These are phyloP conservation scores for Podosphaera fusca DNA, from an alignment of 2,329 filamentous ascomycete species.

Conservation along the genomic window DNA sequence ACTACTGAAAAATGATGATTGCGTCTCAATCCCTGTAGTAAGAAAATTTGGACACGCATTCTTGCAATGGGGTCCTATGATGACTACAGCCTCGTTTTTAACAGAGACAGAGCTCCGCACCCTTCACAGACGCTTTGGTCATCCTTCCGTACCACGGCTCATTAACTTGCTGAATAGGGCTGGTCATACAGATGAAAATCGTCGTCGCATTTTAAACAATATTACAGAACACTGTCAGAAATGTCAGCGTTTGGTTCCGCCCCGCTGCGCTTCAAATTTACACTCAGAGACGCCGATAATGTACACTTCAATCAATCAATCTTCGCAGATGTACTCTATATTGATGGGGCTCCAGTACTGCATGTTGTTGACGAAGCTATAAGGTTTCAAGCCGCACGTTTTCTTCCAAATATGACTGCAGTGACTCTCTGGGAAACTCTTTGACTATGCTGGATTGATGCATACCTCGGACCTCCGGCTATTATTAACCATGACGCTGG, in stretches of 20 bases:
- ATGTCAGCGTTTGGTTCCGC: background rate
- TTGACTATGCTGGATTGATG: background rate
- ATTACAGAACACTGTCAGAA: background rate
- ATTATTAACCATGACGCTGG: background rate
- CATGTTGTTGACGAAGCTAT: conserved; percentile 1
- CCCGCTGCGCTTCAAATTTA: background rate
- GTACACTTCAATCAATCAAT: conserved; percentile 2
- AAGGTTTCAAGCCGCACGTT: background rate
- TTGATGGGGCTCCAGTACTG: background rate
- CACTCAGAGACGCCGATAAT: background rate
- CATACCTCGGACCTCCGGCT: background rate
- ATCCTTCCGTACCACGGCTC: background rate
- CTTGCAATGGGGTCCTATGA: background rate
- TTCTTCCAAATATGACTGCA: background rate
- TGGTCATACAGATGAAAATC: background rate
- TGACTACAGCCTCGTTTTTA: background rate
- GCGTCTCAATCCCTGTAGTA: background rate
- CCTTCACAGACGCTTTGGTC: background rate
- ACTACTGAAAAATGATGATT: background rate
- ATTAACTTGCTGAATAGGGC: background rate
- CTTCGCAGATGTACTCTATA: conserved; percentile 2
- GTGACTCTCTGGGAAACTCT: too few species aligned
- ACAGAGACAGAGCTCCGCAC: background rate
- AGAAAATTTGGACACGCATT: background rate
- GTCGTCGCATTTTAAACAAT: background rate